Evolutionary conservation across 164 flowering plant species (phyloP).

Genomic region (Akebia trifoliata): DNA sequence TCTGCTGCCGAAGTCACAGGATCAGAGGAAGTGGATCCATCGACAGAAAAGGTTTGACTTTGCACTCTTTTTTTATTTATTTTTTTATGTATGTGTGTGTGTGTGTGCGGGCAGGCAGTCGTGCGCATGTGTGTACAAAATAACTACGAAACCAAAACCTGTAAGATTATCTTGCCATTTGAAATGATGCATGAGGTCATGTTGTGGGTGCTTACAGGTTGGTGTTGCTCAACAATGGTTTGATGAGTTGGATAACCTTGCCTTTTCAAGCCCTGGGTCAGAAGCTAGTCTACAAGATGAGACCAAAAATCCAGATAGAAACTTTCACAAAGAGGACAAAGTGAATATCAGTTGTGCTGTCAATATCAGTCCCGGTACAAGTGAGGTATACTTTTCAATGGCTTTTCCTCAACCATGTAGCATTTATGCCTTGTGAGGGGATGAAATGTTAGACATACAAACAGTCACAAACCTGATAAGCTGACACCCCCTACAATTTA

Average conservation of each 20-base stretch:
- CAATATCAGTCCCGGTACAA: slow-evolving; percentile 79
- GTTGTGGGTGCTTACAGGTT: slow-evolving; percentile 42
- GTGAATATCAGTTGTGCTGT: slow-evolving; percentile 49
- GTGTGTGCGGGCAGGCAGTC: too few relatives aligned
- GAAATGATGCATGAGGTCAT: not conserved
- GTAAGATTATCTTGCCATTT: not conserved
- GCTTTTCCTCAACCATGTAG: not conserved
- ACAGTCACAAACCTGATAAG: too few relatives aligned
- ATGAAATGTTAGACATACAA: too few relatives aligned
- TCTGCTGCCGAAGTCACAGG: slow-evolving; percentile 58
- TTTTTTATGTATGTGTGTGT: not conserved
- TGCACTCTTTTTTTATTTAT: not conserved
- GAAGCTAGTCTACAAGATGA: slow-evolving; percentile 35
- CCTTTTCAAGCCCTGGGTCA: slow-evolving; percentile 32
- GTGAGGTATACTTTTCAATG: slow-evolving; percentile 60
- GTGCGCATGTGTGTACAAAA: too few relatives aligned
- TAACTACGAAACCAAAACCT: not conserved
- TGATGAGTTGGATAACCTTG: slow-evolving; percentile 82
- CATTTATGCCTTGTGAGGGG: not conserved
- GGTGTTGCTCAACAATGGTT: slow-evolving; percentile 89
- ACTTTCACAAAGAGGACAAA: slow-evolving; percentile 28
- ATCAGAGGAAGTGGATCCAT: slow-evolving; percentile 27
- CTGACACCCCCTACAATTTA: too few relatives aligned
- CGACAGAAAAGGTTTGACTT: slow-evolving; percentile 48
- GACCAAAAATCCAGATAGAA: slow-evolving; percentile 9